Base-by-base conservation (phyloP, 163 green algal species). In the Chlorella variabilis region DNA sequence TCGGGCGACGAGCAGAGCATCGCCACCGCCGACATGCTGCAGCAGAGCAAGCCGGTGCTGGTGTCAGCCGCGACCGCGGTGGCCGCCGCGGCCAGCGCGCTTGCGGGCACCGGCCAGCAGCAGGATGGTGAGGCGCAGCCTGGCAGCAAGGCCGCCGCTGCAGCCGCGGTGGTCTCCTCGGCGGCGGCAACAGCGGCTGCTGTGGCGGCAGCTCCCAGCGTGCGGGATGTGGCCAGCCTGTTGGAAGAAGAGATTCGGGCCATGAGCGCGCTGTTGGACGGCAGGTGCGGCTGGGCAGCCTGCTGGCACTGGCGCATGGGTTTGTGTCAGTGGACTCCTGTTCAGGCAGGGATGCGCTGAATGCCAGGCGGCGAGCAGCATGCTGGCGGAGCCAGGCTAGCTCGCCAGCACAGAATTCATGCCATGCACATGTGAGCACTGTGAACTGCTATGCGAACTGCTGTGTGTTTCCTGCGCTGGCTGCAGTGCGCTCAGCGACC, bases 221-320 rank as follows among this genome's bases (percentile, higher is more conserved):
- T 23, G 1, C 29, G 21, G 3, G 75, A 71, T 23, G 75, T 81
- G 75, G 21, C 27, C 34, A 8, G 25, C 34, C 23, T 81, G 75
- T 29, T 81, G 9, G 75, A 81, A 39, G 58, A 71, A 33, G 75
- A 81, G 59, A 38, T 81, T 8, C 23, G 54, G 42, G 75, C 75
- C 27, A 71, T 81, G 75, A 56, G 38, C 17, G 56, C 56, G 0
- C 75, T 81, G 29, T 39, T 81, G 75, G 75, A 81, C 4, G 75
- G 75, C 59, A 78, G 71, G 51, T 78, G 49, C 15, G 29, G 63
- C 61, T 39, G 33, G 17, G 0, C n/a, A n/a, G n/a, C n/a, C n/a
- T n/a, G n/a, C n/a, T n/a, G n/a, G n/a, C n/a, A n/a, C n/a, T n/a
- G n/a, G n/a, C n/a, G n/a, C n/a, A n/a, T n/a, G n/a, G n/a, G n/a